These are phyloP conservation scores for Bacidia gigantensis DNA, from an alignment of 495 filamentous ascomycete genomes.

Conservation along the genomic window DNA sequence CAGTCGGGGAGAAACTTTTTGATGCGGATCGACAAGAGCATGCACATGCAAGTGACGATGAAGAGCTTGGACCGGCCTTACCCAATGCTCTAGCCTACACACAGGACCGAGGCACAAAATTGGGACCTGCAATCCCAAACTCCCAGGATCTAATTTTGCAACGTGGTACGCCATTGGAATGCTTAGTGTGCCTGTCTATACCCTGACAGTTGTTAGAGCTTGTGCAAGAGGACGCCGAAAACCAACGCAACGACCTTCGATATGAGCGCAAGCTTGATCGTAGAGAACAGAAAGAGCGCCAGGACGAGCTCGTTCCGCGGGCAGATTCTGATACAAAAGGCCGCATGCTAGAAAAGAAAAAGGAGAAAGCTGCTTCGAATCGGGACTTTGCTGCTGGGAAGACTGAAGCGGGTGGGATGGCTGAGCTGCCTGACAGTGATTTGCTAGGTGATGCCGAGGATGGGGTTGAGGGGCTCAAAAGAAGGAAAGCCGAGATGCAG, in stretches of 20 bases:
- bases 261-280: conserved; percentile 49
- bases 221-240: conserved; percentile 38
- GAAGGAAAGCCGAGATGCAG: conserved; percentile 16
- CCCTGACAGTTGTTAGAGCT: conserved; percentile 29
- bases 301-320: conserved; percentile 72
- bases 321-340: conserved; percentile 78
- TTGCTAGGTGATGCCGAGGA: conserved; percentile 16
- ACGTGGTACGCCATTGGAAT: conserved; percentile 44
- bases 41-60: conserved; percentile 52
- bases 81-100: conserved; percentile 28
- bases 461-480: conserved; percentile 16
- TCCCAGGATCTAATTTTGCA: conserved; percentile 60
- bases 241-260: conserved; percentile 40
- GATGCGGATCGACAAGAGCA: too few species aligned
- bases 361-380: conserved; percentile 38
- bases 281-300: conserved; percentile 40
- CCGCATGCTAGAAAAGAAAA: conserved; percentile 72
- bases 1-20: too few species aligned
- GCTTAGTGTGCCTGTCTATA: too few species aligned
- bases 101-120: conserved; percentile 18
- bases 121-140: conserved; percentile 63
- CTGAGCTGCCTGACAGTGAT: conserved; percentile 17
- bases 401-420: conserved; percentile 14
- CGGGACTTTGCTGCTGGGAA: conserved; percentile 29
- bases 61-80: conserved; percentile 57